A percentile compares a stretch with the other conserved stretches of the same genome.
Evolutionary conservation across 257 asterid species (phyloP).

Genomic region (Solanum arcanum): DNA sequence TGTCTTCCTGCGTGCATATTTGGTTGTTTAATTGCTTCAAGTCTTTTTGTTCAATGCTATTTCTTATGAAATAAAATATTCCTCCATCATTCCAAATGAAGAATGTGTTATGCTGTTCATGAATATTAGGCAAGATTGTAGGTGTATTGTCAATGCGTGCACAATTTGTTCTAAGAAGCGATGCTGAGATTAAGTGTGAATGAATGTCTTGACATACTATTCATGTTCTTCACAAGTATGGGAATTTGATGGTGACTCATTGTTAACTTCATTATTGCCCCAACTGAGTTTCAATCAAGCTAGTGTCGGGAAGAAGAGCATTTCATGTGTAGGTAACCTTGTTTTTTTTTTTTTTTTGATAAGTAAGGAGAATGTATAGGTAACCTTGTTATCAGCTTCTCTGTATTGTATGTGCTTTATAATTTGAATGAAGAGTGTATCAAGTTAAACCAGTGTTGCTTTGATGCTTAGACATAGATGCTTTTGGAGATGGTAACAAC

Average conservation of each 20-base stretch:
- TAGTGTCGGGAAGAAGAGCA: constrained; percentile 87
- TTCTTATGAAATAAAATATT: too few relatives aligned
- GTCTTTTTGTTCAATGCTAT: too few relatives aligned
- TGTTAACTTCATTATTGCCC: constrained; percentile 68
- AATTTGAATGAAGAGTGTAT: background rate
- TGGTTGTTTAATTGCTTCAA: too few relatives aligned
- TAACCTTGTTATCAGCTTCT: constrained; percentile 14
- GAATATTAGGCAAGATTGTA: background rate
- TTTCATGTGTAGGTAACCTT: constrained; percentile 79
- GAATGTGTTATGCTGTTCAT: background rate
- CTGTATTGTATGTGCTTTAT: background rate
- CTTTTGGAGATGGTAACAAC: background rate
- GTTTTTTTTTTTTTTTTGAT: background rate
- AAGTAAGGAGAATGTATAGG: constrained; percentile 41
- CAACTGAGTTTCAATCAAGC: constrained; percentile 84
- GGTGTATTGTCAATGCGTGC: background rate
- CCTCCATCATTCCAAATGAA: background rate
- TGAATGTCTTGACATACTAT: constrained; percentile 88
- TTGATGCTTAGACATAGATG: background rate
- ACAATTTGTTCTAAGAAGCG: background rate
- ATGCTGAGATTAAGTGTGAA: constrained; percentile 77
- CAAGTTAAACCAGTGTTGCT: background rate
- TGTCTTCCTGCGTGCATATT: background rate
- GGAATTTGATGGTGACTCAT: constrained; percentile 66
- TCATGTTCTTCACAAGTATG: constrained; percentile 91